A percentile compares a stretch with the other conserved stretches of the same genome.
Conservation (phyloP, 2,329 filamentous ascomycete species). For the Teratosphaeria pseudoeucalypti region DNA sequence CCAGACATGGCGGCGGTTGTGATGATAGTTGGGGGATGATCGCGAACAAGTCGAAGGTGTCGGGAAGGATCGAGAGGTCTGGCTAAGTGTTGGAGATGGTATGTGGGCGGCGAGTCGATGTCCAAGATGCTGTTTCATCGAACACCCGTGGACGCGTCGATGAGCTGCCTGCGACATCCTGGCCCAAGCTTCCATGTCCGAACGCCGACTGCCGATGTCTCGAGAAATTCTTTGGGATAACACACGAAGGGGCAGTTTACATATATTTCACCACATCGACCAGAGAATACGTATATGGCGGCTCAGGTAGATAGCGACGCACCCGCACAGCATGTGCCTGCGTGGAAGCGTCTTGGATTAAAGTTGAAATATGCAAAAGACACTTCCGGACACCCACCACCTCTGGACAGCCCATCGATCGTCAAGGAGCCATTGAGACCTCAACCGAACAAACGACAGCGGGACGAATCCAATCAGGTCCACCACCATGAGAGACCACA, state of each 20-base stretch:
- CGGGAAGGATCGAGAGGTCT: background rate
- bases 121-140: background rate
- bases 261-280: slow-evolving; percentile 10
- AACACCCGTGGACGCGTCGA: background rate
- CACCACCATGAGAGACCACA: background rate
- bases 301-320: slow-evolving; percentile 26
- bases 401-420: background rate
- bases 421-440: background rate
- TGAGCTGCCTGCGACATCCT: background rate
- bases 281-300: slow-evolving; percentile 10
- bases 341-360: slow-evolving; percentile 51
- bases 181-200: background rate
- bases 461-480: background rate
- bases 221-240: background rate
- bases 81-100: background rate
- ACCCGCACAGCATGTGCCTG: slow-evolving; percentile 33
- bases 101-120: background rate
- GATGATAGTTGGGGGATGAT: background rate
- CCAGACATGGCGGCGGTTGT: background rate
- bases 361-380: slow-evolving; percentile 47
- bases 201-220: background rate
- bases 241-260: background rate
- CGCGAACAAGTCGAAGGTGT: background rate
- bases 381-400: slow-evolving; percentile 6
- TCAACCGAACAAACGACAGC: background rate